Conservation (phyloP, 2,329 filamentous ascomycete genomes). For the Epichloe baconii region DNA sequence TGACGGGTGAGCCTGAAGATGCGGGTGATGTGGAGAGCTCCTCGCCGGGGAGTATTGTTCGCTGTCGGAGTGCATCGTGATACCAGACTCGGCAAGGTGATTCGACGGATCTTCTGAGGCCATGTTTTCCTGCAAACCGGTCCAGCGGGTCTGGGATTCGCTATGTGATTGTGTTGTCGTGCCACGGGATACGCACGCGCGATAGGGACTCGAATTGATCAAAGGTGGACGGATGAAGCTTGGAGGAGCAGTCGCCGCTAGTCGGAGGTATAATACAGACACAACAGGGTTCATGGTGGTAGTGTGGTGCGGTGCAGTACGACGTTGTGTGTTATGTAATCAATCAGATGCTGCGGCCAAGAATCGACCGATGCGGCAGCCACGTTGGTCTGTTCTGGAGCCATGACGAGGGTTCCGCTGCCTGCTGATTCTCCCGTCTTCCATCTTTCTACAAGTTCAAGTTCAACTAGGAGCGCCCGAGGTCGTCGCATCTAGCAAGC, state of each 20-base stretch:
- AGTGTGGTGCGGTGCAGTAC: too few relatives aligned
- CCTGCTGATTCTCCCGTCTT: background rate
- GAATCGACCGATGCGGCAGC: too few relatives aligned
- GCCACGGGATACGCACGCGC: background rate
- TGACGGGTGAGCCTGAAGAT: constrained; percentile 53
- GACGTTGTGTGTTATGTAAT: background rate
- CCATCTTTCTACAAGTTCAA: background rate
- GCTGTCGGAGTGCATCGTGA: constrained; percentile 72
- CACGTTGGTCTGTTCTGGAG: background rate
- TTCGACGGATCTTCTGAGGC: constrained; percentile 35
- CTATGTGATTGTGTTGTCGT: background rate
- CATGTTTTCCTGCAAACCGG: constrained; percentile 26
- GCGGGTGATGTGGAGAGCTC: constrained; percentile 47
- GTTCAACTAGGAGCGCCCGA: background rate
- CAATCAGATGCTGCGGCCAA: background rate
- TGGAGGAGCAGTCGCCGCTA: background rate
- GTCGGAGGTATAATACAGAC: background rate
- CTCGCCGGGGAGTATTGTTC: constrained; percentile 61
- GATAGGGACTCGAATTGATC: background rate
- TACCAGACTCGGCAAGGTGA: constrained; percentile 55
- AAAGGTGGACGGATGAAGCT: background rate
- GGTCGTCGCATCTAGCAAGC: background rate
- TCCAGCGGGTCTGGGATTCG: background rate
- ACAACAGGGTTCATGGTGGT: background rate
- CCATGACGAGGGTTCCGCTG: background rate